Evolutionary conservation across 2,329 filamentous ascomycete genomes (phyloP), one percentile per base, ranked within the genome.

Genomic region (Talaromyces funiculosus): DNA sequence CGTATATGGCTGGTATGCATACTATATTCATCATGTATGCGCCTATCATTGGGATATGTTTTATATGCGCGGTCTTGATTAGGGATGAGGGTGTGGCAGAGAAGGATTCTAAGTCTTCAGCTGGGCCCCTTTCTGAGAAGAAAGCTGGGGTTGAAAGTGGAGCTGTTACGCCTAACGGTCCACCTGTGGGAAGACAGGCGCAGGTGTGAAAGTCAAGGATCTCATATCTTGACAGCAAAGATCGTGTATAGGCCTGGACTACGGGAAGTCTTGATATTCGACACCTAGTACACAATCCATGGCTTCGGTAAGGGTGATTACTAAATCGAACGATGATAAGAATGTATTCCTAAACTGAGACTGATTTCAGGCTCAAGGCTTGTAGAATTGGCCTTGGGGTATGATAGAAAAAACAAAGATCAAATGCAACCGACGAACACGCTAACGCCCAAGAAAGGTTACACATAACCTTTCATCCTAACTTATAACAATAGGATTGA

Each of bases 1-100:
- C 43, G 6, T 60, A 60, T 10, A 60, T 60, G 59, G 24, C 38
- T n/a, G 59, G 53, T 24, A 37, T 60, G 53, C 59, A 60, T 51
- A 42, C 42, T 20, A 49, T 60, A 37, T 60, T 60, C 24, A 14
- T 60, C 16, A 55, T 51, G 31, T 60, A 47, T 31, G 51, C 59
- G 18, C 59, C 53, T 31, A 35, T 60, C 26, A 55, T 60, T 53
- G 38, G 38, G 3, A n/a, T 60, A 8, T 60, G 51, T 38, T 60
- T 55, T 26, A 18, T 60, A 18, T 60, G 51, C 35, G 53, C 59
- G 4, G 51, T 49, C 14, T 31, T 60, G 40, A 55, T 60, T 12
- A 38, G 29, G 38, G 59, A 60, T 35, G 20, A 60, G 3, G 59
- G 59, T 4, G 40, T 60, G 31, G 59, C 51, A 8, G 53, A 55